Base-by-base conservation (phyloP, 305 asterid genomes). In the Solanum aculeatissimum region DNA sequence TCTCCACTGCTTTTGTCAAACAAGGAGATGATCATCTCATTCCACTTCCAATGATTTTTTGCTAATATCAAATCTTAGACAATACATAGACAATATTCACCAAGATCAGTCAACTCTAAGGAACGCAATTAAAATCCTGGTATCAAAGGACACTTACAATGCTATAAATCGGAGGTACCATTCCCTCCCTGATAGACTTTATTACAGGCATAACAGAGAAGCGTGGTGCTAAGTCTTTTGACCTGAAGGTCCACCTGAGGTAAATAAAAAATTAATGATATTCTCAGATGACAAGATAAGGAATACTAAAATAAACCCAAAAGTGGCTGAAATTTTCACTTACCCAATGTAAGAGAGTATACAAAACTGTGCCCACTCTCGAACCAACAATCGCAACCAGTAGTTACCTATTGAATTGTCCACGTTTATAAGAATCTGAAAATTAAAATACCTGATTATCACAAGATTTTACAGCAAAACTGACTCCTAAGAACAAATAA, bases 101-200 rank as follows among this genome's bases (percentile, higher is more conserved):
- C 57, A 60, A 13, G 63, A 45, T 62, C 16, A 74, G 57, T 81
- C 72, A 47, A 47, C 60, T 38, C 60, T 47, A 74, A 25, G 60
- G 9, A 74, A 74, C 25, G 62, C n/a, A 58, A 45, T 65, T 25
- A 82, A 13, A 65, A 42, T 40, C 38, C 7, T 55, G 75, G 42
- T 42, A 47, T 49, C 23, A 40, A 29, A 38, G 12, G 51, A 27
- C 70, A 86, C 99, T 96, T 89, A 96, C 99, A 66, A 96, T 93
- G 90, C 98, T 94, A 88, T 96, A 94, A 84, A 96, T 93, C 82
- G 98, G 99, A 87, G 98, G 98, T 79, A 93, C 87, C 58, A n/a
- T 21, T 86, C 89, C 84, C 83, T 86, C 90, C 83, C 85, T 89
- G 68, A 85, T 85, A 47, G 87, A 86, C 87, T 89, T 96, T 85